These are phyloP conservation scores for Amborella trichopoda DNA, from an alignment of 164 flowering plant species.

Conservation along the genomic window DNA sequence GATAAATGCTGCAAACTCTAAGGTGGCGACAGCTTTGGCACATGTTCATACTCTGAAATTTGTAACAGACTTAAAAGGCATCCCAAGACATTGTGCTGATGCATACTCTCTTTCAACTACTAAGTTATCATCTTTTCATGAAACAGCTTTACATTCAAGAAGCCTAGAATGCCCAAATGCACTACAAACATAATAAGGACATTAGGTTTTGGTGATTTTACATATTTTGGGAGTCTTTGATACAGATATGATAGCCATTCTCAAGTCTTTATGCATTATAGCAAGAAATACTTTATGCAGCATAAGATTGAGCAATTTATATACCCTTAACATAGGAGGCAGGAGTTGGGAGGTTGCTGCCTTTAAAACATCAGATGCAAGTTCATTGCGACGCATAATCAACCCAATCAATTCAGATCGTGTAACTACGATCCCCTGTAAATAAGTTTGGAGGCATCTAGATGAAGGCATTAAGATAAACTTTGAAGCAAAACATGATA, in stretches of 20 bases:
- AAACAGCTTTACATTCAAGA: too few species aligned
- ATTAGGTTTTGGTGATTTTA: too few species aligned
- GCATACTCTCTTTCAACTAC: too few species aligned
- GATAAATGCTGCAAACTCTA: slow-evolving; percentile 64
- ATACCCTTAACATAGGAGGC: slow-evolving; percentile 81
- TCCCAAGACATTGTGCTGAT: too few species aligned
- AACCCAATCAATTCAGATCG: slow-evolving; percentile 87
- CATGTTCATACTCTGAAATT: slow-evolving; percentile 48
- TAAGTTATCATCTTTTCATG: too few species aligned
- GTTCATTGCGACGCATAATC: slow-evolving; percentile 96
- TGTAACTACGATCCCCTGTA: slow-evolving; percentile 59
- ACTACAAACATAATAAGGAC: too few species aligned
- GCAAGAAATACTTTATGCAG: too few species aligned
- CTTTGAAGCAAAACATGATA: not conserved
- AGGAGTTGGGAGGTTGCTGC: slow-evolving; percentile 62
- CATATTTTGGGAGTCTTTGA: too few species aligned
- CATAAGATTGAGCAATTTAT: not conserved
- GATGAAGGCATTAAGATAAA: not conserved
- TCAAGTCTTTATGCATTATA: too few species aligned
- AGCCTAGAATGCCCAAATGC: too few species aligned
- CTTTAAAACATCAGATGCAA: slow-evolving; percentile 70
- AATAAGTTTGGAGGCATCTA: not conserved
- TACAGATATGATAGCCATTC: too few species aligned
- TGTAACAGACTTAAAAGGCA: too few species aligned
- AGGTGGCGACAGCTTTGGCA: slow-evolving; percentile 90